Evolutionary conservation across 306 rosid species (phyloP), one percentile per base, ranked within the genome.

Genomic region (Cucurbita maxima): DNA sequence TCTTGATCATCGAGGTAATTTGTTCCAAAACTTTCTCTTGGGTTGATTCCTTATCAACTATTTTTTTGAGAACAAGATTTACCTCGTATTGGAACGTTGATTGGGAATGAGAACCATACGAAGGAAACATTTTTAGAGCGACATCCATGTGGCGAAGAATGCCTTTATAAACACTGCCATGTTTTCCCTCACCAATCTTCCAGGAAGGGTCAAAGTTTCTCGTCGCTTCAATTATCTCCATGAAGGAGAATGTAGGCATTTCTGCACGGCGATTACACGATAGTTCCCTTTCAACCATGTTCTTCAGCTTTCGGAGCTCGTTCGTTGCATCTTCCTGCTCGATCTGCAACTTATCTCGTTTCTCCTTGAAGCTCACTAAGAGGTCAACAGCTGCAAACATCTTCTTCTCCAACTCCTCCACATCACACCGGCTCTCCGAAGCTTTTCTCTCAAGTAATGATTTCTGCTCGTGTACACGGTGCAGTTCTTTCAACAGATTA

Each of bases 71-170:
- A 30, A 30, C 52, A 74, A 80, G n/a, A 76, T 80, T 77, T 87
- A 94, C 98, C 98, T 85, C 87, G 47, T 74, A 76, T 75, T 82
- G 88, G 78, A 94, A 94, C 40, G 83, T 88, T 13, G 41, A 44
- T 51, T 84, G 91, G 61, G 83, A 86, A 61, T 89, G 90, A 79
- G 83, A 72, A 53, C 97, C 96, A 84, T 94, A 94, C 10, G 94
- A 90, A 15, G 98, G 97, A 71, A 94, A 79, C 98, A 94, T 94
- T 87, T 81, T 94, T 80, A 94, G 87, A 70, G 89, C 96, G 82
- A 94, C 97, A 72, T 79, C 88, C 94, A 85, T 81, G 77, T 89
- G 86, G 77, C 87, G 79, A 80, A 90, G 89, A 81, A 81, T 13
- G 50, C 97, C 97, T 84, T 79, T 89, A 81, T 90, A 94, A 77